Evolutionary conservation across 2,329 filamentous ascomycete genomes (phyloP).

Genomic region (Cordyceps cicadae): DNA sequence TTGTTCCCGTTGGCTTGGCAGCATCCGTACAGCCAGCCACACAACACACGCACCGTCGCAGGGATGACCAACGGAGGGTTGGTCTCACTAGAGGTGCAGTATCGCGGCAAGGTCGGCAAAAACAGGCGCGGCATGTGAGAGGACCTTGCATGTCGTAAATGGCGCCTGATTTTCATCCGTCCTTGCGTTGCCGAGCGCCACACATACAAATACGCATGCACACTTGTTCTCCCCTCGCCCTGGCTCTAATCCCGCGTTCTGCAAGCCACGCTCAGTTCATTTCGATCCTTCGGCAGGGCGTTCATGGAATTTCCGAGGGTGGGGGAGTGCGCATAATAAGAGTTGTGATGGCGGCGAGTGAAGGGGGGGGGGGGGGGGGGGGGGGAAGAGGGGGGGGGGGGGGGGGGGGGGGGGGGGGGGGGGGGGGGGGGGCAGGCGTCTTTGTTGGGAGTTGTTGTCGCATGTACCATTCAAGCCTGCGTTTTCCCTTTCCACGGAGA

Average conservation of each 20-base stretch:
- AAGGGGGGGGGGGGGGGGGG: too few species aligned
- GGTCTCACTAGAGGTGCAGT: not conserved
- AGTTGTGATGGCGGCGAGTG: not conserved
- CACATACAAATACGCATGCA: not conserved
- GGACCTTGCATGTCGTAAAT: too few species aligned
- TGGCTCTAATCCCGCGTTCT: not conserved
- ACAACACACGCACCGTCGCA: too few species aligned
- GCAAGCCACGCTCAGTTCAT: not conserved
- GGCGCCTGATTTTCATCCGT: not conserved
- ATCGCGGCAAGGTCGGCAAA: slow-evolving; percentile 6
- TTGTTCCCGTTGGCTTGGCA: not conserved
- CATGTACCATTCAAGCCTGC: too few species aligned
- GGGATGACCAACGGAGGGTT: too few species aligned
- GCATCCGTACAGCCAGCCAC: not conserved
- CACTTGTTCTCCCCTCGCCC: not conserved
- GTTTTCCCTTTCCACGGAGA: too few species aligned
- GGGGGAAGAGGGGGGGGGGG: too few species aligned
- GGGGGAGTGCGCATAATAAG: not conserved
- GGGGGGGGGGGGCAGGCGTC: too few species aligned
- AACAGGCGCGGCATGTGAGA: not conserved
- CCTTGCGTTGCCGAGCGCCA: not conserved
- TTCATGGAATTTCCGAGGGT: not conserved
- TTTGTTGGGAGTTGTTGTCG: too few species aligned
- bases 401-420: too few species aligned
- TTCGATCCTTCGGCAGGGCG: not conserved